Evolutionary conservation across 2,329 filamentous ascomycete genomes (phyloP).

Genomic region (Fusarium ambrosium): DNA sequence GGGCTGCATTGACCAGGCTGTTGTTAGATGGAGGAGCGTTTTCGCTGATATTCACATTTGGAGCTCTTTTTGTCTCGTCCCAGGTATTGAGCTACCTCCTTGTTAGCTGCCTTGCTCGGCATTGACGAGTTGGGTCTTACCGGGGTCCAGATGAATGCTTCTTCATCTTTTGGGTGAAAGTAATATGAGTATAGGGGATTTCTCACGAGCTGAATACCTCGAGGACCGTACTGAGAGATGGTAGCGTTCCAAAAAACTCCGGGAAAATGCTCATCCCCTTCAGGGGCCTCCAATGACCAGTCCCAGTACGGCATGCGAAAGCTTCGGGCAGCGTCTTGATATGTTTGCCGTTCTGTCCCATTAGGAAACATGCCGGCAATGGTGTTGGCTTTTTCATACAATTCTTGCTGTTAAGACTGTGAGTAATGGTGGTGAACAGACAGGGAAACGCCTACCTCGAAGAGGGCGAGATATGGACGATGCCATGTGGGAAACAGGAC

Average conservation of each 20-base stretch:
- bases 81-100: constrained; percentile 67
- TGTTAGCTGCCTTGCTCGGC: constrained; percentile 7
- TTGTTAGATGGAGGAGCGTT: constrained; percentile 67
- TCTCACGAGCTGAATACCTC: constrained; percentile 66
- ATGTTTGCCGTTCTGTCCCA: constrained; percentile 60
- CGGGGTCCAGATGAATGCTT: constrained; percentile 70
- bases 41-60: constrained; percentile 53
- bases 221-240: constrained; percentile 68
- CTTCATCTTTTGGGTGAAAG: constrained; percentile 71
- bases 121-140: constrained; percentile 58
- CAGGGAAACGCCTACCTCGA: constrained; percentile 59
- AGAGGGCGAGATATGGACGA: constrained; percentile 79
- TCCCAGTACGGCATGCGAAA: constrained; percentile 73
- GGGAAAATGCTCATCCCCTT: constrained; percentile 63
- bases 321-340: constrained; percentile 63
- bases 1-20: constrained; percentile 63
- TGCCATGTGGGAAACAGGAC: constrained; percentile 87
- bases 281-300: constrained; percentile 65
- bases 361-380: constrained; percentile 65
- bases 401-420: constrained; percentile 52
- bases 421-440: constrained; percentile 11
- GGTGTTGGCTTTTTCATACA: constrained; percentile 52
- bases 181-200: constrained; percentile 74
- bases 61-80: constrained; percentile 71
- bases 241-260: constrained; percentile 61